Evolutionary conservation across 305 asterid genomes (phyloP).

Genomic region (Ajuga reptans): DNA sequence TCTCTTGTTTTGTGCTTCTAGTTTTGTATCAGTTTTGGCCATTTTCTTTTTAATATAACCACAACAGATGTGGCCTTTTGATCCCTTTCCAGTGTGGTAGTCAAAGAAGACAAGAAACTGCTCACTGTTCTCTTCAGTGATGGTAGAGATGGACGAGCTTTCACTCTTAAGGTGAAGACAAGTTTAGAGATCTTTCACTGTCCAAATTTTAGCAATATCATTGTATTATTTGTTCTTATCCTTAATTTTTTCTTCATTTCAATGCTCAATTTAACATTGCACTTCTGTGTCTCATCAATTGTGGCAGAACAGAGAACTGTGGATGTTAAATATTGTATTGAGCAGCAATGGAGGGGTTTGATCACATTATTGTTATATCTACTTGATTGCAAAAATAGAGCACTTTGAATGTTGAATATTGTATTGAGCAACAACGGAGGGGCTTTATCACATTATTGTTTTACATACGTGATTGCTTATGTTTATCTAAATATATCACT

Average conservation of each 20-base stretch:
- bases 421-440: background rate
- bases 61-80: constrained; percentile 22
- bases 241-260: background rate
- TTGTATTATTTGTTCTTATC: background rate
- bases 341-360: background rate
- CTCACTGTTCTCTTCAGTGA: constrained; percentile 89
- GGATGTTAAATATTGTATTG: background rate
- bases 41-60: constrained; percentile 6
- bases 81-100: constrained; percentile 70
- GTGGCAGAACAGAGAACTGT: background rate
- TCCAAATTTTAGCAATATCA: background rate
- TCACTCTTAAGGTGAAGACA: constrained; percentile 81
- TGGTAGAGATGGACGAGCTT: constrained; percentile 96
- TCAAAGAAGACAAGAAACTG: constrained; percentile 93
- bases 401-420: background rate
- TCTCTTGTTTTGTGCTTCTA: constrained; percentile 6
- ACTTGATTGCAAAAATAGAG: background rate
- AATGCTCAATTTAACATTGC: constrained; percentile 2
- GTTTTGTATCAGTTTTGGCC: background rate
- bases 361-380: background rate
- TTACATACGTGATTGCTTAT: no score
- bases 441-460: background rate
- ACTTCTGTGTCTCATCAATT: background rate
- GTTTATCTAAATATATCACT: background rate
- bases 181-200: constrained; percentile 8